Evolutionary conservation across 805 yeast species (phyloP).

Genomic region (Pichia sporocuriosa): DNA sequence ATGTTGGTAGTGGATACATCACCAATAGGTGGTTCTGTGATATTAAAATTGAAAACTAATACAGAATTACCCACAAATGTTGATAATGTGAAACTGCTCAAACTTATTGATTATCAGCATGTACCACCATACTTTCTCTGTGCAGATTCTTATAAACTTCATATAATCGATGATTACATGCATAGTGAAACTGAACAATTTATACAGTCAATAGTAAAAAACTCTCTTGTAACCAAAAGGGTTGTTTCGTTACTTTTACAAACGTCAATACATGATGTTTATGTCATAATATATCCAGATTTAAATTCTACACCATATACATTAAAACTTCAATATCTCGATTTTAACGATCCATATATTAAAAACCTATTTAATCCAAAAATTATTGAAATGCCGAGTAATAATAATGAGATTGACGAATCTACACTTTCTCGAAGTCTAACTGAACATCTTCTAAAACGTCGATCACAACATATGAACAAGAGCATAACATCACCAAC

Average conservation of each 20-base stretch:
- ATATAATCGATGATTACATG: too few species aligned
- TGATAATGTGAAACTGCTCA: not conserved
- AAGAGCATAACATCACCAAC: not conserved
- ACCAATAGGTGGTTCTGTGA: not conserved
- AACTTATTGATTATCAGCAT: not conserved
- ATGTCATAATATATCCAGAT: not conserved
- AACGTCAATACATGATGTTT: not conserved
- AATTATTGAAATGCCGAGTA: too few species aligned
- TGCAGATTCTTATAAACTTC: not conserved
- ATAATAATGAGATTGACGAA: too few species aligned
- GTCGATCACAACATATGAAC: not conserved
- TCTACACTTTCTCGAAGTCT: constrained; percentile 2
- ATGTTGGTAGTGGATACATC: not conserved
- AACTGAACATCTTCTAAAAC: constrained; percentile 3
- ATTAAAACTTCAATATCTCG: not conserved
- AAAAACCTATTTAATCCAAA: not conserved
- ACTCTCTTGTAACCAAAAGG: not conserved
- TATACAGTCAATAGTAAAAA: not conserved
- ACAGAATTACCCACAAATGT: not conserved
- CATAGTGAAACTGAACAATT: too few species aligned
- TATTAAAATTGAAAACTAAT: not conserved
- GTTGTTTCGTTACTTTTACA: not conserved
- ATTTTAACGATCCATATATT: not conserved
- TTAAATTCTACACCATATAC: not conserved
- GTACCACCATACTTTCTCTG: not conserved